Conservation (phyloP, 2,329 filamentous ascomycete species). For the Fusarium burgessii region DNA sequence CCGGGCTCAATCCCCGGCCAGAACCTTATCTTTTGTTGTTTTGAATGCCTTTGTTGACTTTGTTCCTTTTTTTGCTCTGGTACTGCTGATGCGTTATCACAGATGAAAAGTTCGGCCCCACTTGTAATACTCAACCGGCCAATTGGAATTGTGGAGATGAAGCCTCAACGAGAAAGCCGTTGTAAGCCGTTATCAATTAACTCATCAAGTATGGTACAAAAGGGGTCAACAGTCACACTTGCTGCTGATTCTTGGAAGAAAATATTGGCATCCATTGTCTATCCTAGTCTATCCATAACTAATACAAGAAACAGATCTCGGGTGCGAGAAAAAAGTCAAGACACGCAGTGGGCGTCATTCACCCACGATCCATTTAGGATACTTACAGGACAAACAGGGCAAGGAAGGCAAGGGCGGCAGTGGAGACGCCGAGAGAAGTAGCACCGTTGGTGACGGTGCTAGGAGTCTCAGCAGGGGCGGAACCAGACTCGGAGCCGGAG, state of each 20-base stretch:
- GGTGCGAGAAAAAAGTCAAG: slow-evolving; percentile 41
- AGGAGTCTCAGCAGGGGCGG: slow-evolving; percentile 37
- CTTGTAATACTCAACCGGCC: background rate
- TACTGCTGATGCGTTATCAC: background rate
- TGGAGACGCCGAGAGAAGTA: slow-evolving; percentile 34
- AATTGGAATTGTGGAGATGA: background rate
- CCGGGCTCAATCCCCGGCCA: slow-evolving; percentile 61
- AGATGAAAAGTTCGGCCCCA: background rate
- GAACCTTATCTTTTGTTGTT: slow-evolving; percentile 47
- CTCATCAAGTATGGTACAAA: background rate
- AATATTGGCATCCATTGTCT: slow-evolving; percentile 42
- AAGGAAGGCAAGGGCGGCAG: slow-evolving; percentile 35
- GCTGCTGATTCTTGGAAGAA: slow-evolving; percentile 4
- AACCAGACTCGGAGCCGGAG: slow-evolving; percentile 26
- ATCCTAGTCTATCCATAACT: slow-evolving; percentile 46
- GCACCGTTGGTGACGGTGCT: slow-evolving; percentile 31
- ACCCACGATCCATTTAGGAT: slow-evolving; percentile 41
- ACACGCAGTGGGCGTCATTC: slow-evolving; percentile 43
- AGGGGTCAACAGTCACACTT: no score
- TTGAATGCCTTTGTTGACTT: background rate
- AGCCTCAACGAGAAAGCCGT: background rate
- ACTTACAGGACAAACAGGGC: slow-evolving; percentile 45
- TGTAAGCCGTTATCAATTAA: background rate
- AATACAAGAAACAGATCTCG: slow-evolving; percentile 48
- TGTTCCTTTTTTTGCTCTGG: background rate